Conservation (phyloP, 2,329 filamentous ascomycete genomes). For the Ceratocystis alfenasii region DNA sequence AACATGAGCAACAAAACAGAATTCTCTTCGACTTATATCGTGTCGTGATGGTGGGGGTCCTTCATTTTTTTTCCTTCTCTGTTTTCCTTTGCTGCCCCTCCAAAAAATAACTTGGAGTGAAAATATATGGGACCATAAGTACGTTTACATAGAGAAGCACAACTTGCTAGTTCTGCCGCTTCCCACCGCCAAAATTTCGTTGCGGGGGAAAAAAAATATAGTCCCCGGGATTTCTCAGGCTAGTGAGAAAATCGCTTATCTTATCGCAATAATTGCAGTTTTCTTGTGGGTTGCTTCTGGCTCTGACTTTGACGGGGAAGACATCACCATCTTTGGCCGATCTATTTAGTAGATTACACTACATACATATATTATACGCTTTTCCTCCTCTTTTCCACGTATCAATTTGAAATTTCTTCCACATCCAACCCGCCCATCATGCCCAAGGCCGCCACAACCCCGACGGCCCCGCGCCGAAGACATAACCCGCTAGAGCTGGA, state of each 20-base stretch:
- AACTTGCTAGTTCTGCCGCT: slow-evolving; percentile 12
- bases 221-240: background rate
- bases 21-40: slow-evolving; percentile 6
- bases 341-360: too few relatives aligned
- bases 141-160: background rate
- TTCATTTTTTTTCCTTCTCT: slow-evolving; percentile 8
- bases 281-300: slow-evolving; percentile 21
- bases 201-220: slow-evolving; percentile 19
- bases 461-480: slow-evolving; percentile 49
- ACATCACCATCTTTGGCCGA: background rate
- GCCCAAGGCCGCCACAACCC: slow-evolving; percentile 62
- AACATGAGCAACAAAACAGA: background rate
- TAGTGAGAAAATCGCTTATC: slow-evolving; percentile 19
- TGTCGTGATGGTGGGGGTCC: slow-evolving; percentile 10
- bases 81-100: slow-evolving; percentile 6
- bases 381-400: background rate
- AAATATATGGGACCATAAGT: slow-evolving; percentile 12
- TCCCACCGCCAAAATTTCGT: slow-evolving; percentile 22
- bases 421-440: slow-evolving; percentile 37
- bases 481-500: slow-evolving; percentile 92
- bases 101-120: background rate
- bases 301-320: background rate
- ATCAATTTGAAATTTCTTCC: background rate
- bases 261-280: slow-evolving; percentile 22
- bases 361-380: background rate